A percentile compares a stretch with the other conserved stretches of the same genome.
These are phyloP conservation scores for Phoma sp. DNA, from an alignment of 2,329 filamentous ascomycete species.

Conservation along the genomic window DNA sequence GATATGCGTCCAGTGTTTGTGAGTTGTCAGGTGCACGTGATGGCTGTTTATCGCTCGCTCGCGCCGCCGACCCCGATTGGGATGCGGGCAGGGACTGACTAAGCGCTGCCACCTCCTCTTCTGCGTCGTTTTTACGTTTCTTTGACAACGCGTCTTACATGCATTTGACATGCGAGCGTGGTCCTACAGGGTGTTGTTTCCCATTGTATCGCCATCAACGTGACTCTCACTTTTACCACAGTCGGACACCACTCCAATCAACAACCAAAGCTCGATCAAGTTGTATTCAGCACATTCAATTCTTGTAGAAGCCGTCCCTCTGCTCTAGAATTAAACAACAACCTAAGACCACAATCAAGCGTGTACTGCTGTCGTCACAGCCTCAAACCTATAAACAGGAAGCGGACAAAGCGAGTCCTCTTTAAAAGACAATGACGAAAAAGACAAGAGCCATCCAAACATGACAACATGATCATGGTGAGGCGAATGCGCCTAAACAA, in stretches of 20 bases:
- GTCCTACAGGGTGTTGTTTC: too few species aligned
- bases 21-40: constrained; percentile 11
- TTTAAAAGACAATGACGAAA: background rate
- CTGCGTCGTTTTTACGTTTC: background rate
- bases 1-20: too few species aligned
- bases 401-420: constrained; percentile 6
- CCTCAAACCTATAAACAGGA: constrained; percentile 14
- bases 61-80: too few species aligned
- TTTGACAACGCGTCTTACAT: constrained; percentile 1
- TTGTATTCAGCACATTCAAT: constrained; percentile 3
- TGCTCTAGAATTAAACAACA: constrained; percentile 2
- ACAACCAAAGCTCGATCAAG: too few species aligned
- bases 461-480: constrained; percentile 8
- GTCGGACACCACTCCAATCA: too few species aligned
- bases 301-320: constrained; percentile 4
- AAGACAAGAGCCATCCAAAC: constrained; percentile 8
- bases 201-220: too few species aligned
- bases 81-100: constrained; percentile 12
- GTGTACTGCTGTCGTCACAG: constrained; percentile 4
- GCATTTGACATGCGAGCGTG: background rate
- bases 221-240: too few species aligned
- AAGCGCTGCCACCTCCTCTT: constrained; percentile 4
- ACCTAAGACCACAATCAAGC: background rate
- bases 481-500: constrained; percentile 7
- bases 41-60: constrained; percentile 1